These are phyloP conservation scores for Amylocystis lapponica DNA, from an alignment of 768 basidiomycete species.

Conservation along the genomic window DNA sequence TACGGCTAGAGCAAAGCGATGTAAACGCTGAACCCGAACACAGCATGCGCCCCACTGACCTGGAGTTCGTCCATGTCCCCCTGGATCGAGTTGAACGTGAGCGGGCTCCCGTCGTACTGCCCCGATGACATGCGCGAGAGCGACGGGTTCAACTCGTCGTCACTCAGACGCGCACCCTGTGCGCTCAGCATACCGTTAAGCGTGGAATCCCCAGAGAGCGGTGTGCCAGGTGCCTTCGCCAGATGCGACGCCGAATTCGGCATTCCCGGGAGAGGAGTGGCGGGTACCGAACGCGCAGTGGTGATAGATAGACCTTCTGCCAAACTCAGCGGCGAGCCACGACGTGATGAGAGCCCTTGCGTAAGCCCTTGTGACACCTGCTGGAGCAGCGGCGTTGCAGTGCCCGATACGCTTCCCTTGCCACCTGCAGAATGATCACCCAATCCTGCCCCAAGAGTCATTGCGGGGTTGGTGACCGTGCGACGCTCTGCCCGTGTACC, in stretches of 20 bases:
- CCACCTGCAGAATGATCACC: constrained; percentile 40
- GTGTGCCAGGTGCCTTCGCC: constrained; percentile 63
- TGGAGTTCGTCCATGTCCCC: constrained; percentile 47
- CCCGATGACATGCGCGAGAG: constrained; percentile 57
- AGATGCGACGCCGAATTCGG: constrained; percentile 42
- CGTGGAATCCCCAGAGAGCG: constrained; percentile 41
- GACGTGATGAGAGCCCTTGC: constrained; percentile 51
- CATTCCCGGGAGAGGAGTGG: constrained; percentile 64
- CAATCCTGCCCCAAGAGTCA: constrained; percentile 53
- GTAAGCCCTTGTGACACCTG: constrained; percentile 51
- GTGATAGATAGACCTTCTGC: constrained; percentile 55
- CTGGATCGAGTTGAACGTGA: constrained; percentile 52
- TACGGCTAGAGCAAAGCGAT: constrained; percentile 37
- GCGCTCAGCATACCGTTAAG: constrained; percentile 59
- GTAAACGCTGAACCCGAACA: background rate
- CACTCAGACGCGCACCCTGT: constrained; percentile 36
- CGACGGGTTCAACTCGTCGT: constrained; percentile 64
- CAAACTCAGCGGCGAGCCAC: constrained; percentile 66
- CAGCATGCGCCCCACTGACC: constrained; percentile 31
- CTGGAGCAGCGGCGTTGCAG: constrained; percentile 57
- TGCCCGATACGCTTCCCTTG: constrained; percentile 45
- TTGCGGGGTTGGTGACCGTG: constrained; percentile 66
- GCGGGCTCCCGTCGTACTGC: constrained; percentile 47
- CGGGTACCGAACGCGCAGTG: constrained; percentile 75
- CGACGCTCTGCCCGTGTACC: constrained; percentile 57